Base-by-base conservation (phyloP, 192 early-diverging fungal genomes). In the Dissophora globulifera region DNA sequence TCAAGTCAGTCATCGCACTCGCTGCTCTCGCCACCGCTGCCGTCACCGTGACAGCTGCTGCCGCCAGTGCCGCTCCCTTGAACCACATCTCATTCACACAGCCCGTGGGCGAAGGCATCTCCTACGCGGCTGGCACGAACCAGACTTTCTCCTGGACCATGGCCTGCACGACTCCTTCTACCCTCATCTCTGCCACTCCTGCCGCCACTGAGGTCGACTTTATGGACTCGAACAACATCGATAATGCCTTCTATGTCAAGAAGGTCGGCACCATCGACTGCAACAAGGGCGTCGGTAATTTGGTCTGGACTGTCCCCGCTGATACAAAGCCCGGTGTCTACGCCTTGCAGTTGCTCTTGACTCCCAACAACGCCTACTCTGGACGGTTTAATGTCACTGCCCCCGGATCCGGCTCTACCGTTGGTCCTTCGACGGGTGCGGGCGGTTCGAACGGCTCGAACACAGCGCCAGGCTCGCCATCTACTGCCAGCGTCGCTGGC, bases 71-170 rank as follows among this genome's bases (percentile, higher is more conserved):
- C 26, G 53, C 32, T 15, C 29, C 58, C 10, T 31, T 62, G 52
- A 57, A 66, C 52, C 72, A 76, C 25, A 76, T 76, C 72, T 76
- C 72, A 51, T 67, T 76, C 64, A 76, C 72, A 56, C 72, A 76
- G 26, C 72, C 72, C 29, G 72, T 76, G n/a, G 72, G 72, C 32
- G 72, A 67, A 3, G 64, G 72, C 23, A 76, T 76, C 52, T 27
- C 72, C 17, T 76, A 76, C 31, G 50, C 43, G 1, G 72, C 72
- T 4, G 72, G 72, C 8, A 76, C 72, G 6, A 76, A 76, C 72
- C 72, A 76, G 47, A 76, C 72, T 64, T 76, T 76, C 51, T 76
- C 72, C 16, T 76, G 72, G 72, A 67, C 72, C 19, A 76, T 76
- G 72, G 31, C 57, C 50, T 76, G 72, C 32, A 67, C 63, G 8